Base-by-base conservation (phyloP, 495 filamentous ascomycete genomes). In the Podospora pseudopauciseta region DNA sequence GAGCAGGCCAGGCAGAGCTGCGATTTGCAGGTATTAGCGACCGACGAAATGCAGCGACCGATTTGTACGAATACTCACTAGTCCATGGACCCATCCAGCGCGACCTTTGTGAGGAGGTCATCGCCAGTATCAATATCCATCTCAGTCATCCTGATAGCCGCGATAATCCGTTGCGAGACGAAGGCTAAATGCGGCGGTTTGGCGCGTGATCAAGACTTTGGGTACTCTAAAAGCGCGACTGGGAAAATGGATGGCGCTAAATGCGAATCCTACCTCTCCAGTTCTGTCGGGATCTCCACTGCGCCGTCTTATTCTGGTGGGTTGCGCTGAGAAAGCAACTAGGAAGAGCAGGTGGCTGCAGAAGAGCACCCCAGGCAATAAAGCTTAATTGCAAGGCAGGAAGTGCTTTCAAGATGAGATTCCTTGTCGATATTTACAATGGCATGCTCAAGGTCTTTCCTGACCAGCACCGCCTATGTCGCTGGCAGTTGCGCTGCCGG, bases 81-180 rank as follows among this genome's bases (percentile, higher is more conserved):
- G 70, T 92, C 87, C 77, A 94, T 87, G 27, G 82, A 78, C 56
- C 88, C 88, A 77, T 90, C 89, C 70, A 84, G 80, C 70, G 90
- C 89, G 77, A 87, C 84, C 70, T 74, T 78, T 71, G 83, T 81
- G 59, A 95, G 81, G 70, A 90, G 79, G 74, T 86, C 86, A 73
- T 92, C 88, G 70, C 88, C 86, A 79, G 67, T 74, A 20, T 82
- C 82, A n/a, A 79, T 77, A 9, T 82, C 81, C 79, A 83, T 83
- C 34, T 64, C 70, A 57, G 69, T 59, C 76, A 80, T 82, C 57
- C 60, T 76, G 66, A 68, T 64, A 67, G 58, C 62, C 64, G 60
- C 28, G 26, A 62, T 65, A 44, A 54, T 66, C 54, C 65, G 64
- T 49, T 23, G 63, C 53, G 56, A 13, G 19, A 58, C 68, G 69